Conservation (phyloP, 2,329 filamentous ascomycete genomes). For the Pseudocercospora fijiensis region DNA sequence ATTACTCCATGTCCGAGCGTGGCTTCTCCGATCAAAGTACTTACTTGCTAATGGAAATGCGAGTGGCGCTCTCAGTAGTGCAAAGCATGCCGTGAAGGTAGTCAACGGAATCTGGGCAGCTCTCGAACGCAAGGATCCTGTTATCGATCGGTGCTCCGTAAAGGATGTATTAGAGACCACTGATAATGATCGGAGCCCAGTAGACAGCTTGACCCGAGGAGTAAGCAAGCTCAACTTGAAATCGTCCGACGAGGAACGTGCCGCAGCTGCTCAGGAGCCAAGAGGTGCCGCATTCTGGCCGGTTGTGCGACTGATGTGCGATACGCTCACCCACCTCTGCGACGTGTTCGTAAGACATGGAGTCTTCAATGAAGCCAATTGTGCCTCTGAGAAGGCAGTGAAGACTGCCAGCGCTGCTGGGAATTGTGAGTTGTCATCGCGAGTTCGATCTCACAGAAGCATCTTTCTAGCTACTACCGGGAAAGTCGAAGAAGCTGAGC, state of each 20-base stretch:
- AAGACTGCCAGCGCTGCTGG: conserved; percentile 62
- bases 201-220: conserved; percentile 26
- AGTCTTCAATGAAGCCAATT: conserved; percentile 81
- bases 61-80: conserved; percentile 30
- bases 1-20: conserved; percentile 30
- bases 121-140: conserved; percentile 20
- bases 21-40: conserved; percentile 33
- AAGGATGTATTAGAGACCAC: conserved; percentile 18
- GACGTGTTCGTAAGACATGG: conserved; percentile 79
- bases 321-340: conserved; percentile 70
- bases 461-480: conserved; percentile 29
- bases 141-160: not conserved
- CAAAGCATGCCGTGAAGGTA: conserved; percentile 32
- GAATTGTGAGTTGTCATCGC: conserved; percentile 20
- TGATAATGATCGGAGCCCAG: conserved; percentile 5
- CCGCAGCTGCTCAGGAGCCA: conserved; percentile 11
- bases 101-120: conserved; percentile 33
- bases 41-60: conserved; percentile 20
- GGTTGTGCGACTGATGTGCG: conserved; percentile 70
- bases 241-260: conserved; percentile 32
- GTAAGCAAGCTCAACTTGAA: conserved; percentile 38
- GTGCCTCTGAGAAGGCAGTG: conserved; percentile 80
- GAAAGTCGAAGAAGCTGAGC: conserved; percentile 33
- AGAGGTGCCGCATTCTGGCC: conserved; percentile 74
- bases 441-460: conserved; percentile 26